Conservation (phyloP, 2,329 filamentous ascomycete species). For the Xylariaceae sp. region DNA sequence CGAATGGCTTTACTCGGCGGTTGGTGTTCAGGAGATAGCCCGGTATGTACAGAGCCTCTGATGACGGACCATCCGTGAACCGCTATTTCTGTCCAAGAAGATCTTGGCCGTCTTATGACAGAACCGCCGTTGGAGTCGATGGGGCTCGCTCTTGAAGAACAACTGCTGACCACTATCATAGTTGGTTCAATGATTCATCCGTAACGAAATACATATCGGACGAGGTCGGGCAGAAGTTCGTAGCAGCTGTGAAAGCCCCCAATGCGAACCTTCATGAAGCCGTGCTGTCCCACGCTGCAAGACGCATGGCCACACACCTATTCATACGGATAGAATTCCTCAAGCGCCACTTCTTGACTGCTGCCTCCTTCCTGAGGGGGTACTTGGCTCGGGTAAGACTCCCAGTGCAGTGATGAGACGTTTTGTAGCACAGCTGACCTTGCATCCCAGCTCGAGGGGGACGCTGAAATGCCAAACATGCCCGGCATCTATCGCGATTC, state of each 20-base stretch:
- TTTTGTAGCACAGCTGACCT: conserved; percentile 12
- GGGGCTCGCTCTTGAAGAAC: neutral
- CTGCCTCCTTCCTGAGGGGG: conserved; percentile 25
- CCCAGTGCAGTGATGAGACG: neutral
- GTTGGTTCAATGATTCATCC: conserved; percentile 26
- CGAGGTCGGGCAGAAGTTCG: conserved; percentile 14
- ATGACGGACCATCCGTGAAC: no score
- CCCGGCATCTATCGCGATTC: conserved; percentile 14
- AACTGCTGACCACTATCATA: conserved; percentile 3
- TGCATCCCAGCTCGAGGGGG: conserved; percentile 19
- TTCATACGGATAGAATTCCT: conserved; percentile 27
- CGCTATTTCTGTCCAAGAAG: neutral
- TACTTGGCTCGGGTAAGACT: conserved; percentile 26
- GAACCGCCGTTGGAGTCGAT: no score
- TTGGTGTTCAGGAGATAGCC: conserved; percentile 22
- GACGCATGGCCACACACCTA: conserved; percentile 24
- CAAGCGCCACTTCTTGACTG: conserved; percentile 25
- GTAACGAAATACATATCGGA: conserved; percentile 22
- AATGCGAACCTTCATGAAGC: conserved; percentile 21
- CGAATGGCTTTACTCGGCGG: conserved; percentile 28
- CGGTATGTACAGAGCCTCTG: conserved; percentile 18
- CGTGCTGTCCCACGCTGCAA: conserved; percentile 22
- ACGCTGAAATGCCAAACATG: conserved; percentile 21
- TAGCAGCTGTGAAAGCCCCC: conserved; percentile 19
- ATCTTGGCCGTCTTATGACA: neutral